Evolutionary conservation across 495 filamentous ascomycete species (phyloP).

Genomic region (Penicillium angulare): DNA sequence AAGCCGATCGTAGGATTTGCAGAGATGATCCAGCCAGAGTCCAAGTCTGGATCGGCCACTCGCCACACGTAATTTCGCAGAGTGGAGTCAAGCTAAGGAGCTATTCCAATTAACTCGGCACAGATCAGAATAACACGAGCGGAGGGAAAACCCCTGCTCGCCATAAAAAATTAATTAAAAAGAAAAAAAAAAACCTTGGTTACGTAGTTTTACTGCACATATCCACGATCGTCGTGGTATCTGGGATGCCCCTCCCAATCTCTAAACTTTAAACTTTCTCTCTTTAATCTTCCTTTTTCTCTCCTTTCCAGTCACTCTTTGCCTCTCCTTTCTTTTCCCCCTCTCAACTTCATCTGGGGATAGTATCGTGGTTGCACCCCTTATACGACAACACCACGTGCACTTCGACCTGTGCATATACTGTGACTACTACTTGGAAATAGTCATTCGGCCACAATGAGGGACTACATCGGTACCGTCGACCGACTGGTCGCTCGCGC

Average conservation of each 20-base stretch:
- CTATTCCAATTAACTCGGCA: neutral
- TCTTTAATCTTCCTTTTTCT: conserved; percentile 1
- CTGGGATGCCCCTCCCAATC: conserved; percentile 14
- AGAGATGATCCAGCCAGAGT: conserved; percentile 1
- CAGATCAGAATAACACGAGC: neutral
- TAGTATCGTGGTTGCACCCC: neutral
- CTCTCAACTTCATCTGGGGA: neutral
- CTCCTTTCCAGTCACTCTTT: conserved; percentile 4
- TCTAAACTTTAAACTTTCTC: conserved; percentile 19
- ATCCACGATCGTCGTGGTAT: conserved; percentile 22
- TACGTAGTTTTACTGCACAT: too few relatives aligned
- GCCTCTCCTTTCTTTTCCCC: conserved; percentile 8
- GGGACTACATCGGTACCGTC: conserved; percentile 20
- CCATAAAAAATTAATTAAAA: neutral
- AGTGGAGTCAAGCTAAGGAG: conserved; percentile 3
- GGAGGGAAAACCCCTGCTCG: neutral
- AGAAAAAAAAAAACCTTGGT: conserved; percentile 4
- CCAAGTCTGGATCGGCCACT: conserved; percentile 22
- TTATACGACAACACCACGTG: neutral
- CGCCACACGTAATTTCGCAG: conserved; percentile 5
- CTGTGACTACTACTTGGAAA: conserved; percentile 1
- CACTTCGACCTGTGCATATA: neutral
- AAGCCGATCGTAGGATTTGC: conserved; percentile 6
- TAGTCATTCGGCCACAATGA: conserved; percentile 30
- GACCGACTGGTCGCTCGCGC: conserved; percentile 28